These are phyloP conservation scores for Penicillium sp. DNA, from an alignment of 2,329 filamentous ascomycete genomes.

Conservation along the genomic window DNA sequence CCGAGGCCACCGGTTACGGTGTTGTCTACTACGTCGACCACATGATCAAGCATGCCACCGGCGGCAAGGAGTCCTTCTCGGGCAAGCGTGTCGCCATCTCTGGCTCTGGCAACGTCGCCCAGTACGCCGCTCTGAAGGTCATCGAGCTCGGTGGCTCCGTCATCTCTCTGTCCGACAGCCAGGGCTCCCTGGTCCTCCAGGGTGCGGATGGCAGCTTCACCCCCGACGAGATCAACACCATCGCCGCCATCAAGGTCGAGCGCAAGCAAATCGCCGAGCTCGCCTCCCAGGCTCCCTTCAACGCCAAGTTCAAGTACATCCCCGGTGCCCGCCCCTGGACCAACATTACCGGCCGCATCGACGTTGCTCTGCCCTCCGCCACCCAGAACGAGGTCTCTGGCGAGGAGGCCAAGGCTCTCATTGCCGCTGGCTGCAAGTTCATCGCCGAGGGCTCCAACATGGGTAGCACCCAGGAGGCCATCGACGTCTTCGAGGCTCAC, in stretches of 20 bases:
- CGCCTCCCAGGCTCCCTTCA: constrained; percentile 50
- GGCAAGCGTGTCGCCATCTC: constrained; percentile 95
- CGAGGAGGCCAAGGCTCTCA: constrained; percentile 79
- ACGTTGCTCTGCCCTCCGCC: constrained; percentile 85
- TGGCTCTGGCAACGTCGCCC: constrained; percentile 94
- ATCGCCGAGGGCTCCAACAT: constrained; percentile 98
- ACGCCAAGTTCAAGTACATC: constrained; percentile 73
- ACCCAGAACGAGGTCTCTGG: constrained; percentile 96
- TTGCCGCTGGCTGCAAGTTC: constrained; percentile 70
- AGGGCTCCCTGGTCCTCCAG: constrained; percentile 72
- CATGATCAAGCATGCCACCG: constrained; percentile 82
- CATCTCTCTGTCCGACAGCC: constrained; percentile 87
- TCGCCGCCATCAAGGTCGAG: constrained; percentile 79
- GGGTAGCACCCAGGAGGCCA: constrained; percentile 94
- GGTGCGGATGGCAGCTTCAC: constrained; percentile 64
- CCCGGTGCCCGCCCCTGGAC: constrained; percentile 84
- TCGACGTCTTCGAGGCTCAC: constrained; percentile 84
- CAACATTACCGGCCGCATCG: constrained; percentile 73
- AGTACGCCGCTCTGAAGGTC: constrained; percentile 92
- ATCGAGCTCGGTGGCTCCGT: constrained; percentile 93
- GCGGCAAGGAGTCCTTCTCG: constrained; percentile 72
- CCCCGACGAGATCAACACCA: constrained; percentile 68
- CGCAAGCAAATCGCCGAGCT: constrained; percentile 75
- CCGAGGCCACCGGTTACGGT: constrained; percentile 94
- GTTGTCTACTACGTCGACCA: constrained; percentile 93